Evolutionary conservation across 139 green algal genomes (phyloP).

Genomic region (Chloropicon primus): DNA sequence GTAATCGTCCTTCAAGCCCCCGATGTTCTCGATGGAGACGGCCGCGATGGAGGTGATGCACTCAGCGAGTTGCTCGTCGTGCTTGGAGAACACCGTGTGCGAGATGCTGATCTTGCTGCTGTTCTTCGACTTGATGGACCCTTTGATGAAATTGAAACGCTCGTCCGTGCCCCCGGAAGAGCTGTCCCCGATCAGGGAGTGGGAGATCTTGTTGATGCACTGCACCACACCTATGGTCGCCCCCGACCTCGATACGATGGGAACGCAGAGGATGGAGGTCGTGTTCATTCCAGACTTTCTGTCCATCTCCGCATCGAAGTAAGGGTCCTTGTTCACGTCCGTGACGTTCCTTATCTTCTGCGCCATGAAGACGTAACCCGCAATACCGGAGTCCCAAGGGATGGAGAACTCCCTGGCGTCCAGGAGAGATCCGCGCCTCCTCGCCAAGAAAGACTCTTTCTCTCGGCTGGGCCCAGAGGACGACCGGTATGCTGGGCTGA

Average conservation of each 20-base stretch:
- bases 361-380: not conserved
- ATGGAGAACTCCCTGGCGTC: not conserved
- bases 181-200: not conserved
- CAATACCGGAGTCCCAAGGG: not conserved
- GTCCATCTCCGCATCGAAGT: not conserved
- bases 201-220: not conserved
- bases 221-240: not conserved
- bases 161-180: not conserved
- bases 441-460: not conserved
- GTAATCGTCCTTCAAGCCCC: not conserved
- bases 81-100: not conserved
- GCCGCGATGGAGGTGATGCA: not conserved
- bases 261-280: not conserved
- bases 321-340: not conserved
- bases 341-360: not conserved
- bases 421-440: not conserved
- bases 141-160: not conserved
- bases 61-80: not conserved
- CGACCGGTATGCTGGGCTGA: not conserved
- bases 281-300: not conserved
- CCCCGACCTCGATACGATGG: not conserved
- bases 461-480: not conserved
- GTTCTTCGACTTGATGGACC: not conserved
- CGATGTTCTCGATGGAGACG: not conserved
- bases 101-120: not conserved